phyloP scores from a whole-genome alignment of 257 asterid genomes.

The Solanum sejunctum region DNA sequence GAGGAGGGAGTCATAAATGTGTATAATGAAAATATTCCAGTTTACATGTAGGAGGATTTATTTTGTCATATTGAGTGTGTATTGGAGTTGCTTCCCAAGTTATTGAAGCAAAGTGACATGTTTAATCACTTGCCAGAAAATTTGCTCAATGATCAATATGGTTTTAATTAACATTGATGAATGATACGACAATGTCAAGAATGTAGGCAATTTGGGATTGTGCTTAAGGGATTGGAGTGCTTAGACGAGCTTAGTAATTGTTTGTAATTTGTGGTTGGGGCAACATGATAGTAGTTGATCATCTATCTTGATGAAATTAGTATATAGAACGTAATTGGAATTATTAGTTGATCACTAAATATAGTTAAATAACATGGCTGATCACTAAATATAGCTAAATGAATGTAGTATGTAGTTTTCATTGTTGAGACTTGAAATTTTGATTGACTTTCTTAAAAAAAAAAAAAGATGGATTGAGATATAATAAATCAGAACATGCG shows the following conservation, averaged over 20 bases:
- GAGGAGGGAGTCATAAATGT: background rate
- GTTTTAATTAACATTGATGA: background rate
- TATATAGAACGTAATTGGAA: background rate
- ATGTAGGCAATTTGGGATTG: background rate
- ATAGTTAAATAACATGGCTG: background rate
- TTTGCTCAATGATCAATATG: background rate
- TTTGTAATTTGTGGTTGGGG: background rate
- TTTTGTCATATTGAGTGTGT: background rate
- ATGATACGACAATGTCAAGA: background rate
- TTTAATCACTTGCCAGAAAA: background rate
- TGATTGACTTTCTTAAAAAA: background rate
- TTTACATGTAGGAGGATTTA: background rate
- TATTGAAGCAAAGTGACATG: background rate
- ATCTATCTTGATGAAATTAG: too few relatives aligned
- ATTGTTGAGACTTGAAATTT: background rate
- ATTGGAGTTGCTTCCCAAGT: background rate
- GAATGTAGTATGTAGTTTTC: background rate
- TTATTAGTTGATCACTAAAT: background rate
- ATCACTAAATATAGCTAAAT: background rate
- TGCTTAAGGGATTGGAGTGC: background rate
- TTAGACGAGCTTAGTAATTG: background rate
- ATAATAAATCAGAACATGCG: background rate
- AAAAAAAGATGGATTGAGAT: background rate
- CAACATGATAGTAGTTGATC: background rate
- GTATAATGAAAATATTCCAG: too few relatives aligned